phyloP scores from a whole-genome alignment of 805 yeast species.

The Phaffomyces opuntiae region DNA sequence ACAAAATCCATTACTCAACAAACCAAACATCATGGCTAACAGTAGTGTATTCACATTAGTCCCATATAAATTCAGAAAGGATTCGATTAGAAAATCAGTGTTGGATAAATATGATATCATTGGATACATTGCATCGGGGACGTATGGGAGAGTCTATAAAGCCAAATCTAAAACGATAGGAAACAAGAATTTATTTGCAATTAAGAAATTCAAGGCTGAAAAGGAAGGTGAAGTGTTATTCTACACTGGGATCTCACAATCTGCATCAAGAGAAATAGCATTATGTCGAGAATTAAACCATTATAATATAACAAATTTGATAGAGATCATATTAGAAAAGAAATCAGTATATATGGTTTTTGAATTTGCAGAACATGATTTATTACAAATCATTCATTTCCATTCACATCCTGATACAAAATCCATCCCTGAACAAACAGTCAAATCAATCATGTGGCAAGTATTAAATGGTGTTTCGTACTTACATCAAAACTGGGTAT shows the following conservation, averaged over 20 bases:
- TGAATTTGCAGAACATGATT: slow-evolving; percentile 94
- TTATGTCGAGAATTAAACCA: slow-evolving; percentile 82
- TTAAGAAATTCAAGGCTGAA: slow-evolving; percentile 92
- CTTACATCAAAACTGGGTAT: slow-evolving; percentile 91
- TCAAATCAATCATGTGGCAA: slow-evolving; percentile 88
- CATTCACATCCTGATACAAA: slow-evolving; percentile 86
- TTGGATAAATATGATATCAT: slow-evolving; percentile 79
- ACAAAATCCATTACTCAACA: slow-evolving; percentile 1
- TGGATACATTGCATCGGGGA: slow-evolving; percentile 98
- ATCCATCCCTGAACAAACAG: slow-evolving; percentile 68
- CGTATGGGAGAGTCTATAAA: slow-evolving; percentile 92
- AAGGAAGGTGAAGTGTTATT: slow-evolving; percentile 83
- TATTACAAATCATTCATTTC: slow-evolving; percentile 86
- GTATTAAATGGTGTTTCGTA: slow-evolving; percentile 86
- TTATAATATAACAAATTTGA: slow-evolving; percentile 69
- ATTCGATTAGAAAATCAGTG: slow-evolving; percentile 61
- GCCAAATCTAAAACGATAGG: slow-evolving; percentile 47
- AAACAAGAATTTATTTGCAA: slow-evolving; percentile 44
- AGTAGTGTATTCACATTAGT: slow-evolving; percentile 47
- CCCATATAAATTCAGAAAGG: slow-evolving; percentile 59
- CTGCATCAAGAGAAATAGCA: slow-evolving; percentile 95
- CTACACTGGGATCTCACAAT: slow-evolving; percentile 92
- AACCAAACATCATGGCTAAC: slow-evolving; percentile 35
- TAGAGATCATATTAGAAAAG: slow-evolving; percentile 79
- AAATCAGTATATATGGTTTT: slow-evolving; percentile 91